A percentile compares a stretch with the other conserved stretches of the same genome.
Evolutionary conservation across 768 basidiomycete species (phyloP).

Genomic region (Tulasnella sp.): DNA sequence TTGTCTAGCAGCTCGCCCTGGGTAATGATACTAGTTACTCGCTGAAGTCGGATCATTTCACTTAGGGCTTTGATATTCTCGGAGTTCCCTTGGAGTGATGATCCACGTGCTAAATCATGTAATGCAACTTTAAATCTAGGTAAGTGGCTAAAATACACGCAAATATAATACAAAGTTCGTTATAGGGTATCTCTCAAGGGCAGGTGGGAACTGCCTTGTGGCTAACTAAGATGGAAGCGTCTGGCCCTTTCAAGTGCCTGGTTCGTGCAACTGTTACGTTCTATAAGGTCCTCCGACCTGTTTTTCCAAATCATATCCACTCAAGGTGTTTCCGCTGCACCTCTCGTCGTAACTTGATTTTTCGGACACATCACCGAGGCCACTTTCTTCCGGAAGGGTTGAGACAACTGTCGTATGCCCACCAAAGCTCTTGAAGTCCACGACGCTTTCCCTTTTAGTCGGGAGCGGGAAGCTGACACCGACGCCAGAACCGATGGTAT

Average conservation of each 20-base stretch:
- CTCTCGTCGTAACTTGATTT: neutral
- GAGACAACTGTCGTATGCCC: neutral
- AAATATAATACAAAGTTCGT: neutral
- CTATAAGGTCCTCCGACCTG: neutral
- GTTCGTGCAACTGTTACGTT: neutral
- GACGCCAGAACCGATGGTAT: neutral
- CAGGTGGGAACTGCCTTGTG: neutral
- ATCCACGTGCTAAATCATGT: neutral
- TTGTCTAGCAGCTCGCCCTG: no score
- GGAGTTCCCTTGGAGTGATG: neutral
- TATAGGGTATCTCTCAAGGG: neutral
- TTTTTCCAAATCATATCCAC: neutral
- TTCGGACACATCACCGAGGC: neutral
- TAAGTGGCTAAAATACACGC: neutral
- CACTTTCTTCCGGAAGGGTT: neutral
- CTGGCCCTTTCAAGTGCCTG: neutral
- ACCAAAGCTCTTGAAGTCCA: conserved; percentile 4
- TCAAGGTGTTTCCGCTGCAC: neutral
- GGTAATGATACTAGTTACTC: no score
- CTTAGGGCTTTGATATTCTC: neutral
- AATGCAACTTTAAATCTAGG: neutral
- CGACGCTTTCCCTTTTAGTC: neutral
- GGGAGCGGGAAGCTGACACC: neutral
- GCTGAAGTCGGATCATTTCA: no score
- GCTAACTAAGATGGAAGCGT: neutral